Percentiles rank a stretch among this genome's conserved stretches.
Conservation (phyloP, 1,284 basidiomycete species). For the Spongispora temasekensis region DNA sequence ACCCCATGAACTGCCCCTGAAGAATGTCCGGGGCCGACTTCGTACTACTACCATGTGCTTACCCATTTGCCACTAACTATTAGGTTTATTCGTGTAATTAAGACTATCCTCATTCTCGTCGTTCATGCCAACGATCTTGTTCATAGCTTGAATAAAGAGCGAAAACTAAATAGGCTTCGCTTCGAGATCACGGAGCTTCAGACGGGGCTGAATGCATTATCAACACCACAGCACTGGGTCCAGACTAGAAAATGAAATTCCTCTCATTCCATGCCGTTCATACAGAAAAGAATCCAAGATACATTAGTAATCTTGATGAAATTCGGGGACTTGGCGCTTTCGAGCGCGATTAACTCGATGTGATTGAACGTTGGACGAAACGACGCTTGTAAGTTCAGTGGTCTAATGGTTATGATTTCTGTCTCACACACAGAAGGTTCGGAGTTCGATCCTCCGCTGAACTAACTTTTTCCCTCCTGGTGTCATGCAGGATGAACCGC, state of each 20-base stretch:
- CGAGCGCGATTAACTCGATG: too few species aligned
- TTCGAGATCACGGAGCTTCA: slow-evolving; percentile 19
- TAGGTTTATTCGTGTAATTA: slow-evolving; percentile 13
- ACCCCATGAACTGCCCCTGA: slow-evolving; percentile 18
- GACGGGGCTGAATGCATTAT: slow-evolving; percentile 10
- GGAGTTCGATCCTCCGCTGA: slow-evolving; percentile 48
- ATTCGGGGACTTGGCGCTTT: too few species aligned
- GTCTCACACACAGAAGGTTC: slow-evolving; percentile 49
- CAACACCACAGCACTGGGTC: too few species aligned
- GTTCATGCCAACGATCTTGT: slow-evolving; percentile 9
- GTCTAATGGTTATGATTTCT: slow-evolving; percentile 49
- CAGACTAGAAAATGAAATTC: too few species aligned
- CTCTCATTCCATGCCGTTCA: too few species aligned
- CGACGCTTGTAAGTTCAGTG: slow-evolving; percentile 38
- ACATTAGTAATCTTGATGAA: too few species aligned
- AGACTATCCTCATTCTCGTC: background rate
- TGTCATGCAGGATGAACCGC: slow-evolving; percentile 26
- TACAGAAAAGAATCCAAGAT: too few species aligned
- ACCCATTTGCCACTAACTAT: slow-evolving; percentile 24
- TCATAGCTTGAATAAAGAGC: slow-evolving; percentile 17
- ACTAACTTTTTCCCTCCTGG: slow-evolving; percentile 24
- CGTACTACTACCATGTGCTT: background rate
- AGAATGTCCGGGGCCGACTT: background rate
- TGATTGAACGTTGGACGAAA: too few species aligned
- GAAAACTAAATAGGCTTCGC: slow-evolving; percentile 17